A percentile compares a stretch with the other conserved stretches of the same genome.
These are phyloP conservation scores for Globisporangium paddicum DNA, from an alignment of 352 stramenopile species.

Conservation along the genomic window DNA sequence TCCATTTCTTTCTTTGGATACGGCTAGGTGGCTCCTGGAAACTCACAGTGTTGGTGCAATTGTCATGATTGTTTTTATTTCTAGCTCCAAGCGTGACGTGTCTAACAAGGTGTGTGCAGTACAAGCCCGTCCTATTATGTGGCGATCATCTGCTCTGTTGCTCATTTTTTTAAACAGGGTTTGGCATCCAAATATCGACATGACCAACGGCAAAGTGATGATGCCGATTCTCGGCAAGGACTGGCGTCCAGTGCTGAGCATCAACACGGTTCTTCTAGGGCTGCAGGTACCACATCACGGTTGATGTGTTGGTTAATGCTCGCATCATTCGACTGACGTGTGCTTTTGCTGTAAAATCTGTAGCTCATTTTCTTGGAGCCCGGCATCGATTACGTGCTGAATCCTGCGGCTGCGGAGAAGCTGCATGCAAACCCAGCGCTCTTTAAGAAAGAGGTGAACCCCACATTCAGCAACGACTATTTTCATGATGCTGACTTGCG, in stretches of 20 bases:
- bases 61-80: background rate
- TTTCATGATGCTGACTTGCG: too few species aligned
- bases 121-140: background rate
- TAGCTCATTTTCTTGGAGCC: slow-evolving; percentile 82
- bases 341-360: background rate
- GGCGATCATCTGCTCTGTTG: background rate
- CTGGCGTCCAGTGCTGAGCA: slow-evolving; percentile 80
- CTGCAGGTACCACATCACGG: slow-evolving; percentile 42
- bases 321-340: background rate
- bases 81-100: slow-evolving; percentile 68
- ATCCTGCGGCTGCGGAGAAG: slow-evolving; percentile 43
- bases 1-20: background rate
- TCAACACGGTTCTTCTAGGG: slow-evolving; percentile 82
- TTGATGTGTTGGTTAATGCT: background rate
- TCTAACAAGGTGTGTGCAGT: slow-evolving; percentile 45
- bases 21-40: background rate
- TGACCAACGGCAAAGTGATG: slow-evolving; percentile 74
- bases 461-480: too few species aligned
- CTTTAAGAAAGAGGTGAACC: slow-evolving; percentile 39
- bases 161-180: slow-evolving; percentile 36
- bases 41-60: background rate
- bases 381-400: slow-evolving; percentile 64
- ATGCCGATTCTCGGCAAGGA: slow-evolving; percentile 82
- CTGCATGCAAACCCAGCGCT: slow-evolving; percentile 37
- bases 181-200: slow-evolving; percentile 85